Base-by-base conservation (phyloP, 75 land plant genomes). In the Picea sitchensis region DNA sequence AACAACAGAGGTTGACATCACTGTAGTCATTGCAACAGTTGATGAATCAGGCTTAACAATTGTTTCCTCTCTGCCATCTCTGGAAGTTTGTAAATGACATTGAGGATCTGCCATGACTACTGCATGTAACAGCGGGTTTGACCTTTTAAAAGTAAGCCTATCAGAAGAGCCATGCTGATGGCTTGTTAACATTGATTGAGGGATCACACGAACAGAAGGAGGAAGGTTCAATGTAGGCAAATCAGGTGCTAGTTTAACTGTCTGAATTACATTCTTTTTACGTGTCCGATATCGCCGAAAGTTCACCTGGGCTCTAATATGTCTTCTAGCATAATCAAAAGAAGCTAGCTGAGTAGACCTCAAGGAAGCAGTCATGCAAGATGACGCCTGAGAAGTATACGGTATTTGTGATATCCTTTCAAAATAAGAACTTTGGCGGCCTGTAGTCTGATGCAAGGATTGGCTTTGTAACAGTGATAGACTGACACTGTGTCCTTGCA, bases 201-300 rank as follows among this genome's bases (percentile, higher is more conserved):
- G 84, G 34, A 97, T 88, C 15, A 97, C 87, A 80, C 98, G 93
- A 64, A 91, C 99, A 61, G 89, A 82, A 57, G 92, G 91, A 7
- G 99, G 99, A 75, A 97, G 99, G 81, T 95, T 95, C 57, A 97
- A 82, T 56, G 96, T 89, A 73, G 99, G 99, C 80, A 97, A 83
- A 62, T 88, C 92, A 65, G 99, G 99, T 31, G 98, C 96, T 76
- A 97, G 87, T 82, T 91, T 95, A 17, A 97, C 94, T 17, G 88
- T 79, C 20, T 86, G 90, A 47, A 83, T 14, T 65, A 47, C 76
- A 61, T 78, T 79, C 57, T 20, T 30, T 75, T 78, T 90, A 32
- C 86, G 89, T 61, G 76, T 71, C 69, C 85, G 73, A 79, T 82
- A 86, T 14, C 86, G 86, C 41, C 81, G 79, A 3, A 78, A 34